A percentile compares a stretch with the other conserved stretches of the same genome.
Evolutionary conservation across 2,329 filamentous ascomycete genomes (phyloP).

Genomic region (Nakataea oryzae): DNA sequence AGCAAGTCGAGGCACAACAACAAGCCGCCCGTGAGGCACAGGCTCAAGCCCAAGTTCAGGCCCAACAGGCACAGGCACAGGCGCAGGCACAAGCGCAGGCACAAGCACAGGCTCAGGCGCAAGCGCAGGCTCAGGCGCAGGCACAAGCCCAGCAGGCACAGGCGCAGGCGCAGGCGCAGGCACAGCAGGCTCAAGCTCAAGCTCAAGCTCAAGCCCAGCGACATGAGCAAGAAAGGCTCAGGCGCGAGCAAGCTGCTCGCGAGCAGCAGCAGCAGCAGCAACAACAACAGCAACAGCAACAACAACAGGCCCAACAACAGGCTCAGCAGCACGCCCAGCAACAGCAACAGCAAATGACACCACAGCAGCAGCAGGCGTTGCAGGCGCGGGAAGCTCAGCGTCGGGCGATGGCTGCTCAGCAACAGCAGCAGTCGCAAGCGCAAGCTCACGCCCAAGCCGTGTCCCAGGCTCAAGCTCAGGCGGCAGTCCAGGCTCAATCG

Average conservation of each 20-base stretch:
- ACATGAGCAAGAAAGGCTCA: constrained; percentile 5
- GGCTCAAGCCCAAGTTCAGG: constrained; percentile 25
- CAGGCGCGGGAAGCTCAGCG: constrained; percentile 10
- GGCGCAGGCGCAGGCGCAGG: constrained; percentile 11
- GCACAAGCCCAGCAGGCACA: constrained; percentile 18
- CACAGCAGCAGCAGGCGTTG: constrained; percentile 7
- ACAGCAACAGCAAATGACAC: constrained; percentile 8
- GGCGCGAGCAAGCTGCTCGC: constrained; percentile 3
- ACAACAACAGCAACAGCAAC: constrained; percentile 14
- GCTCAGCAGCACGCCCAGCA: too few relatives aligned
- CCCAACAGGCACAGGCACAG: constrained; percentile 26
- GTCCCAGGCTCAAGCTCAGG: constrained; percentile 11
- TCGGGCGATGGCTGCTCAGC: constrained; percentile 11
- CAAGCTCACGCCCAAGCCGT: constrained; percentile 13
- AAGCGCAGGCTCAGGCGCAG: constrained; percentile 19
- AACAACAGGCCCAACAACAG: constrained; percentile 12
- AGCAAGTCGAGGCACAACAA: constrained; percentile 32
- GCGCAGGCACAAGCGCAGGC: constrained; percentile 26
- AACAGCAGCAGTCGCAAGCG: constrained; percentile 14
- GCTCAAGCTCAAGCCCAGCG: constrained; percentile 14
- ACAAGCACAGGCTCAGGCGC: constrained; percentile 19
- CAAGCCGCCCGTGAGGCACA: constrained; percentile 16
- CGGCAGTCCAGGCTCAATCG: constrained; percentile 13
- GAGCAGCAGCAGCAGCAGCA: constrained; percentile 17
- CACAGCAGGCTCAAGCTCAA: constrained; percentile 15